Evolutionary conservation across 257 asterid species (phyloP).

Genomic region (Anisodus acutangulus): DNA sequence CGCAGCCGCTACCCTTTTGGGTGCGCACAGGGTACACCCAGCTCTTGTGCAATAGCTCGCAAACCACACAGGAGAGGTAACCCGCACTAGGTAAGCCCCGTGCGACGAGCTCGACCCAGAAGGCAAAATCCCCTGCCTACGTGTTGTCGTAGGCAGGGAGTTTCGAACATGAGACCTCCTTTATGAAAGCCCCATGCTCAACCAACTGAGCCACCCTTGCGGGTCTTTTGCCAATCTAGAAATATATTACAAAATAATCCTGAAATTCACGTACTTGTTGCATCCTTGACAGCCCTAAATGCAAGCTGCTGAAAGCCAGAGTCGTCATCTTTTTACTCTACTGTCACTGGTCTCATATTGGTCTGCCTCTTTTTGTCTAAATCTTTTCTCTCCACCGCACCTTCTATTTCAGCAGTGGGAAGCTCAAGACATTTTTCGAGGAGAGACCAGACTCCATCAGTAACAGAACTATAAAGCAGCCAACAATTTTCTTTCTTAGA

Average conservation of each 20-base stretch:
- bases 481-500: constrained; percentile 53
- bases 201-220: too few species aligned
- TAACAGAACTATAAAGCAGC: constrained; percentile 46
- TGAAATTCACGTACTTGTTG: constrained; percentile 44
- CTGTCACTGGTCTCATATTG: constrained; percentile 23
- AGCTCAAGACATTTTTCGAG: constrained; percentile 47
- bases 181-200: too few species aligned
- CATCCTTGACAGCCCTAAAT: constrained; percentile 52
- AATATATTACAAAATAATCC: constrained; percentile 4
- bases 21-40: too few species aligned
- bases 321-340: constrained; percentile 35
- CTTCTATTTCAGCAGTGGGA: constrained; percentile 29
- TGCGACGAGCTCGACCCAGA: too few species aligned
- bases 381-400: constrained; percentile 27
- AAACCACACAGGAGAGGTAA: too few species aligned
- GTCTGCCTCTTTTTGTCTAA: constrained; percentile 46
- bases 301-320: constrained; percentile 50
- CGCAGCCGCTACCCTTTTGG: too few species aligned
- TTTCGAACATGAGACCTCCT: too few species aligned
- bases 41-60: too few species aligned
- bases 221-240: neutral
- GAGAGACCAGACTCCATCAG: constrained; percentile 74
- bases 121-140: too few species aligned
- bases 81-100: too few species aligned
- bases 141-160: too few species aligned